Evolutionary conservation across 129 eudicot genomes (phyloP), one percentile per base, ranked within the genome.

Genomic region (Saposhnikovia divaricata): DNA sequence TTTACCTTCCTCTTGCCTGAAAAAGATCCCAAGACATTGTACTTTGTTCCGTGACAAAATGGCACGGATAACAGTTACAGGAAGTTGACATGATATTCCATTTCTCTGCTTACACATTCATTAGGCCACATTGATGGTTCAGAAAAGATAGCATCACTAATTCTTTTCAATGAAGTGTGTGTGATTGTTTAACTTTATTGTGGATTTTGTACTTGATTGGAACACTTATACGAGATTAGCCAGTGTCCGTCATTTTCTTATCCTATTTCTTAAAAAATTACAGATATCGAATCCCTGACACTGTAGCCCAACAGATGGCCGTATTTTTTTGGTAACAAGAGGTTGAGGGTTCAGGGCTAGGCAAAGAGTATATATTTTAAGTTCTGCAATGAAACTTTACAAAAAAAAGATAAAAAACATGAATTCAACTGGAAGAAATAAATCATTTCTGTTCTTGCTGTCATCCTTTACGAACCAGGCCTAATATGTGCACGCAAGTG

Each of bases 31-130:
- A 13, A 75, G 31, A 27, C 59, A 34, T 75, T 47, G 63, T 50
- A 46, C 65, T 51, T 75, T 27, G 23, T 48, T 48, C 59, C 78
- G 19, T 46, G 59, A 28, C 31, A 46, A 46, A 45, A 45, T 45
- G 61, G 9, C 53, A 13, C 50, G 27, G 53, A 74, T n/a, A 74
- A 43, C 53, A 74, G 77, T 44, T 40, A 21, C 76, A 16, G 48
- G 16, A 72, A 16, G 37, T 73, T 23, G 77, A 43, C 50, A 73
- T 74, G 53, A 74, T 42, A 74, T 74, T 74, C 77, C 38, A 43
- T 27, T 34, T 72, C 25, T 74, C 48, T 74, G 53, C 44, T 72
- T 72, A 72, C 48, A n/a, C 38, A 63, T 72, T 9, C 48, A 74
- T 74, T 74, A 44, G 77, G 51, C 51, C 50, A 72, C 28, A 44